Base-by-base conservation (phyloP, 208 protist genomes). In the Leishmania martiniquensis region DNA sequence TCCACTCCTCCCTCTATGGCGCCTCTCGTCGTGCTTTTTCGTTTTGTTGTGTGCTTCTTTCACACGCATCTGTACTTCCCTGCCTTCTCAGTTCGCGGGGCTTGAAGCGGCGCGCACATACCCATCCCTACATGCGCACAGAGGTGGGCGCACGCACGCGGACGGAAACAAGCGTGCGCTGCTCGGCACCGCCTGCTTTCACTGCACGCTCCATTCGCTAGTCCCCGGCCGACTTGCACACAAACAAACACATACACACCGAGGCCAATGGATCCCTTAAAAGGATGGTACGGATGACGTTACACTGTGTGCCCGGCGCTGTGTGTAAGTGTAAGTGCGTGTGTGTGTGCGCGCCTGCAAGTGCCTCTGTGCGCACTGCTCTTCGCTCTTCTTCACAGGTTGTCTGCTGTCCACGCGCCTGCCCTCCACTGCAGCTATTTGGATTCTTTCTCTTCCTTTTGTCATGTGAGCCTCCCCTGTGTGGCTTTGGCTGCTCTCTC, bases 31-130 rank as follows among this genome's bases (percentile, higher is more conserved):
- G n/a, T 25, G 47, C n/a, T n/a, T n/a, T n/a, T n/a, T n/a, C n/a
- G n/a, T n/a, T 42, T 72, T 49, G 44, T 57, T 51, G 34, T 44
- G 17, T 60, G 57, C 62, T 44, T 74, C 25, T 51, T n/a, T 63
- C 69, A 42, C 17, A 32, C 7, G 37, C 69, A 74, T 37, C 29
- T 72, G 45, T 13, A 57, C n/a, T 72, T 34, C n/a, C n/a, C n/a
- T 37, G 57, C 57, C 15, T 63, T 63, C 2, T 37, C n/a, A 12
- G 29, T 37, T 63, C 12, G 57, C 2, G 37, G 51, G 42, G 12
- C 1, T 4, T 25, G 39, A 32, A 69, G 34, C 42, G 25, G 7
- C 9, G 9, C 12, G 65, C 65, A 22, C 9, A 12, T 49, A 47
- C 47, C 25, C 29, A 63, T 29, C 10, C 29, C 39, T 47, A 69